Percentiles rank a stretch among this genome's conserved stretches.
phyloP scores from a whole-genome alignment of 2,329 filamentous ascomycete species.

The Fusarium sp. region DNA sequence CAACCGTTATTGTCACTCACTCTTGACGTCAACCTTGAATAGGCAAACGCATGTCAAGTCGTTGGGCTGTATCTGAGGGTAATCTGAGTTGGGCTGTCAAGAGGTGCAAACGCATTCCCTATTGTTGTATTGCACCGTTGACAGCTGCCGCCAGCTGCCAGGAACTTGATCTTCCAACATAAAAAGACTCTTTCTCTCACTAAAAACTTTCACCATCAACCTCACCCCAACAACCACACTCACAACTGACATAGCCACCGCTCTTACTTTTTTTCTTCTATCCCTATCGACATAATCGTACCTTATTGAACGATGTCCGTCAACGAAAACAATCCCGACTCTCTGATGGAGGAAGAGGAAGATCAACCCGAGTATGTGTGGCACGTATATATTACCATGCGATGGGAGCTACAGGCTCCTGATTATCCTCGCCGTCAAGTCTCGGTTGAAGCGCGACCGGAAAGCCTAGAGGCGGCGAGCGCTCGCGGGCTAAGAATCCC shows the following conservation, averaged over 20 bases:
- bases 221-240: not conserved
- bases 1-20: not conserved
- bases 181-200: not conserved
- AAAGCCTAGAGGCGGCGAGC: not conserved
- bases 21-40: not conserved
- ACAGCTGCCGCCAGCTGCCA: not conserved
- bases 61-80: not conserved
- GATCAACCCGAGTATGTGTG: not conserved
- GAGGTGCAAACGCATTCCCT: not conserved
- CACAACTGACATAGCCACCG: not conserved
- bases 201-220: not conserved
- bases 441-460: rapidly evolving
- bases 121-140: not conserved
- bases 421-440: not conserved
- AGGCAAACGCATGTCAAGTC: not conserved
- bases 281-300: not conserved
- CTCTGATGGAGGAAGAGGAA: not conserved
- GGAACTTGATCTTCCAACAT: not conserved
- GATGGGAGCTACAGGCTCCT: not conserved
- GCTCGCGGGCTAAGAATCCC: not conserved
- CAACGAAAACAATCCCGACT: no score
- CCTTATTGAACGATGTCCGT: not conserved
- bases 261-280: not conserved
- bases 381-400: not conserved
- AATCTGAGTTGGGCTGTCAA: not conserved